phyloP scores from a whole-genome alignment of 1,139 yeast genomes.

The Insectozyma bohioensis region DNA sequence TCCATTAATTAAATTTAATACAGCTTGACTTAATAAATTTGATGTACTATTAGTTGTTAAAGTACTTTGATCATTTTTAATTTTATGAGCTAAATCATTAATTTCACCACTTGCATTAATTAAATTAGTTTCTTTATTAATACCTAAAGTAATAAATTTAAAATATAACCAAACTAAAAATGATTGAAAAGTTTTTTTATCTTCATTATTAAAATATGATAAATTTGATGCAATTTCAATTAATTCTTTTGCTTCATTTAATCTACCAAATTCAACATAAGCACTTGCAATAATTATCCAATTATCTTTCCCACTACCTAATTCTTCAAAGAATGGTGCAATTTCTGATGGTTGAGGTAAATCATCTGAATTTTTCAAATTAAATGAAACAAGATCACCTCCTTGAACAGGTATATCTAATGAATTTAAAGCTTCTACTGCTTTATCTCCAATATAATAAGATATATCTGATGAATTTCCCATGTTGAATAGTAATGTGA shows the following conservation, averaged over 20 bases:
- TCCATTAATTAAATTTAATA: conserved; percentile 45
- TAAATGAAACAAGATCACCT: conserved; percentile 72
- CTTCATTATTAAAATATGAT: conserved; percentile 43
- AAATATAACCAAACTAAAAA: conserved; percentile 77
- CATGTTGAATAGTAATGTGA: conserved; percentile 17
- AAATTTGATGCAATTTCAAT: conserved; percentile 56
- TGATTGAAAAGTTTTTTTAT: conserved; percentile 54
- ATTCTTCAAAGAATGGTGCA: conserved; percentile 73
- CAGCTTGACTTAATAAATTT: conserved; percentile 62
- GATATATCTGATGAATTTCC: conserved; percentile 38
- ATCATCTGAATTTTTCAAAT: conserved; percentile 60
- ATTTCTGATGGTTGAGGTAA: conserved; percentile 89
- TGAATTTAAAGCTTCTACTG: conserved; percentile 30
- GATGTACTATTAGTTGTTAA: conserved; percentile 24
- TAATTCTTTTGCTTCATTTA: conserved; percentile 64
- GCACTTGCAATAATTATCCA: conserved; percentile 87
- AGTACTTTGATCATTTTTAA: conserved; percentile 16
- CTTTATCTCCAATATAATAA: conserved; percentile 37
- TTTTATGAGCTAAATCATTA: conserved; percentile 16
- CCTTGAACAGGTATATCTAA: conserved; percentile 72
- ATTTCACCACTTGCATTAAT: conserved; percentile 24
- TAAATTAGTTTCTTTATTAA: conserved; percentile 25
- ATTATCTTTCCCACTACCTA: conserved; percentile 69
- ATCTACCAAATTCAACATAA: conserved; percentile 61
- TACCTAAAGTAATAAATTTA: conserved; percentile 26